Percentiles rank a stretch among this genome's conserved stretches.
phyloP scores from a whole-genome alignment of 2,329 filamentous ascomycete species.

The Paracorniculantispora psalliotae region DNA sequence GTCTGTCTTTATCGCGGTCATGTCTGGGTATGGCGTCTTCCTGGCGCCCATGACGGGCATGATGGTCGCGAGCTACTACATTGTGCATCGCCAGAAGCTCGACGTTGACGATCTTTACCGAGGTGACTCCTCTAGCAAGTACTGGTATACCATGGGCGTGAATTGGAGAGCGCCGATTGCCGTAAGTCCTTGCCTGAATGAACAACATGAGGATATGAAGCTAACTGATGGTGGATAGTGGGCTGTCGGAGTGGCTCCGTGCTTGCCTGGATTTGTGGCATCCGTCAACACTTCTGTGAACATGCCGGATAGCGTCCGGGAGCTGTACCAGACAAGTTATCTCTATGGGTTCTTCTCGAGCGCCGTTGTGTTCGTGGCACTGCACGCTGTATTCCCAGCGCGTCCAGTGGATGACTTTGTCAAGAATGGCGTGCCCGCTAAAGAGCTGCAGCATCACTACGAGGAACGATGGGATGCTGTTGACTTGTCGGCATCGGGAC shows the following conservation, averaged over 20 bases:
- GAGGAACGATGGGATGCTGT: conserved; percentile 28
- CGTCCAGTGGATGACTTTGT: conserved; percentile 26
- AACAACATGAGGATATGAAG: neutral
- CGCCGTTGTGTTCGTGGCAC: conserved; percentile 24
- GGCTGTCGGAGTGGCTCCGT: conserved; percentile 34
- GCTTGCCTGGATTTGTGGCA: conserved; percentile 38
- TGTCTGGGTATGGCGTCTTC: conserved; percentile 34
- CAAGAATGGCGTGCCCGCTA: conserved; percentile 18
- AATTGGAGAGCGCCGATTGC: conserved; percentile 37
- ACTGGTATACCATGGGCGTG: conserved; percentile 36
- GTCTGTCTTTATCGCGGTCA: conserved; percentile 30
- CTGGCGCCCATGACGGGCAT: conserved; percentile 36
- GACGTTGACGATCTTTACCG: conserved; percentile 33
- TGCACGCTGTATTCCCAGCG: conserved; percentile 29
- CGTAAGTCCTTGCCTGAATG: conserved; percentile 23
- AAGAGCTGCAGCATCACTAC: conserved; percentile 26
- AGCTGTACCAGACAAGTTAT: conserved; percentile 36
- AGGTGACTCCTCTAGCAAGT: conserved; percentile 27
- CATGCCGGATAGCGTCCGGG: conserved; percentile 32
- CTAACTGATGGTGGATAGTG: conserved; percentile 26
- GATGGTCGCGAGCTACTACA: conserved; percentile 32
- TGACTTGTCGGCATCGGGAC: conserved; percentile 15
- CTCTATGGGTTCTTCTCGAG: conserved; percentile 34
- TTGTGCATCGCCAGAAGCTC: conserved; percentile 30
- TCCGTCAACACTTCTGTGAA: conserved; percentile 30